phyloP scores from a whole-genome alignment of 2,329 filamentous ascomycete genomes.

The Gremmenia infestans region DNA sequence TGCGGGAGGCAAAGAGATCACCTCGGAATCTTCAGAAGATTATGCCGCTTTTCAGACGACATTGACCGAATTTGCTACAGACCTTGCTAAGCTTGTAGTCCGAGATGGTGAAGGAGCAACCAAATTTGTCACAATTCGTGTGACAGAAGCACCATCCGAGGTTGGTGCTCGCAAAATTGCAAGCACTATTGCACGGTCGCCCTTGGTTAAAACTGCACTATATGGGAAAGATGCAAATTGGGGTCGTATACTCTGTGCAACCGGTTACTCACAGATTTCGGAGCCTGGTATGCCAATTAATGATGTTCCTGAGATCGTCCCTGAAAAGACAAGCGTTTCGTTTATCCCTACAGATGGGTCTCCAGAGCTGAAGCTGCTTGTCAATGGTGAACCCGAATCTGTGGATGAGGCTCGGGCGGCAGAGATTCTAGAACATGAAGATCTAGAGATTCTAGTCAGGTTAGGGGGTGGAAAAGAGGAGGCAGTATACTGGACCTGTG shows the following conservation, averaged over 20 bases:
- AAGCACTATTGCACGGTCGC: constrained; percentile 81
- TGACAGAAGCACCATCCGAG: constrained; percentile 66
- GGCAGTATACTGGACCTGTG: constrained; percentile 78
- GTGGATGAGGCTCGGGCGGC: constrained; percentile 74
- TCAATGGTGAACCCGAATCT: constrained; percentile 73
- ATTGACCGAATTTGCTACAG: constrained; percentile 72
- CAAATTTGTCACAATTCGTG: constrained; percentile 92
- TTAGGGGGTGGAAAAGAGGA: constrained; percentile 65
- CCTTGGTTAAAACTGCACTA: constrained; percentile 92
- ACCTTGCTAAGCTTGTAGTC: constrained; percentile 87
- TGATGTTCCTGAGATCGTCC: constrained; percentile 59
- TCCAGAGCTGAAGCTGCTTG: constrained; percentile 67
- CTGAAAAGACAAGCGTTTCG: constrained; percentile 69
- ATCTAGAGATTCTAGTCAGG: constrained; percentile 72
- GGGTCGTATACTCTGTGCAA: constrained; percentile 93
- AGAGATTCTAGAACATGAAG: constrained; percentile 71
- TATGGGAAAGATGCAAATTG: constrained; percentile 98
- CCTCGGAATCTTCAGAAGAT: constrained; percentile 50
- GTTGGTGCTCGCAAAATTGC: constrained; percentile 73
- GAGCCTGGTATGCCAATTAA: constrained; percentile 52
- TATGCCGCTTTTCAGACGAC: constrained; percentile 66
- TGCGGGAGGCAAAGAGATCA: constrained; percentile 65
- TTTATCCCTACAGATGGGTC: constrained; percentile 77
- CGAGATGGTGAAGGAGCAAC: constrained; percentile 96
- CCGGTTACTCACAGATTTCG: constrained; percentile 69